A percentile compares a stretch with the other conserved stretches of the same genome.
These are phyloP conservation scores for Alloascoidea africana DNA, from an alignment of 805 yeast species.

Conservation along the genomic window DNA sequence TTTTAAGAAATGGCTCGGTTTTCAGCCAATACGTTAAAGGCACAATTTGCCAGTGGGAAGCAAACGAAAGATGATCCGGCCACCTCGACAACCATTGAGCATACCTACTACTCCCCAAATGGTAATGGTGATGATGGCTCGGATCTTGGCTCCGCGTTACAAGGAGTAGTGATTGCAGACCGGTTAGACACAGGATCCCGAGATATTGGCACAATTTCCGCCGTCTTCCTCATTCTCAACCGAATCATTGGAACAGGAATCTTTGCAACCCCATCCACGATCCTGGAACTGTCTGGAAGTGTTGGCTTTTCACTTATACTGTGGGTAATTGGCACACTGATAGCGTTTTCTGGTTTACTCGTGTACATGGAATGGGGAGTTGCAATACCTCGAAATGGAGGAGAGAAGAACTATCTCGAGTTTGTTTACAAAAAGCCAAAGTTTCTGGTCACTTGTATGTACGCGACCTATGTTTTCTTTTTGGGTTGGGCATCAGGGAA, in stretches of 20 bases:
- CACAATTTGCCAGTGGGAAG: too few species aligned
- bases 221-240: slow-evolving; percentile 50
- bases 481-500: slow-evolving; percentile 83
- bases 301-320: slow-evolving; percentile 57
- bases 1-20: too few species aligned
- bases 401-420: slow-evolving; percentile 73
- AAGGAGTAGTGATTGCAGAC: too few species aligned
- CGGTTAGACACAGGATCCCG: slow-evolving; percentile 2
- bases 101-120: too few species aligned
- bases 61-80: too few species aligned
- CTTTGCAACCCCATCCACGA: slow-evolving; percentile 51
- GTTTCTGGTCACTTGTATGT: slow-evolving; percentile 49
- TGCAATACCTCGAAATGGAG: slow-evolving; percentile 69
- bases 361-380: slow-evolving; percentile 79
- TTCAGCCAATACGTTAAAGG: too few species aligned
- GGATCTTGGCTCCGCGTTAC: too few species aligned
- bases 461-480: slow-evolving; percentile 57
- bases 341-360: slow-evolving; percentile 46
- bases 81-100: too few species aligned
- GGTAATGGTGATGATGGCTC: too few species aligned
- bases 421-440: slow-evolving; percentile 53
- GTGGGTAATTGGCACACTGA: slow-evolving; percentile 67
- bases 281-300: slow-evolving; percentile 43
- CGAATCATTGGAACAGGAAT: slow-evolving; percentile 70
- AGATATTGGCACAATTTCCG: slow-evolving; percentile 35